Base-by-base conservation (phyloP, 1,284 basidiomycete genomes). In the Athelia psychrophila region DNA sequence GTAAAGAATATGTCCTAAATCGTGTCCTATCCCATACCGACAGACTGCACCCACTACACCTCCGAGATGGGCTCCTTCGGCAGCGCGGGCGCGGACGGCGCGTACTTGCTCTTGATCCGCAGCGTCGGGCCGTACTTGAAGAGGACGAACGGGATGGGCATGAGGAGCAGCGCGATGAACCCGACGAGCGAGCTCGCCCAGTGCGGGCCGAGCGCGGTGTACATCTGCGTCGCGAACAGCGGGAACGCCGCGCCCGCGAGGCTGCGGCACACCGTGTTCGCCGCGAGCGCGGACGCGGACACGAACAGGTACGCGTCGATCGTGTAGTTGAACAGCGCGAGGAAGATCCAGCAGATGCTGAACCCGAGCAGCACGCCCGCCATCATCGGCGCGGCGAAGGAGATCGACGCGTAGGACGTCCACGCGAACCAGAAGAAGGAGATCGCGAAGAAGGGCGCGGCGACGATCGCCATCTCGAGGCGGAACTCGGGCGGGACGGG, bases 371-470 rank as follows among this genome's bases (percentile, higher is more conserved):
- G 51, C 23, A 74, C 53, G 0, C 78, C 78, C 3, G 80, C 69
- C 57, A 80, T 58, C 58, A 85, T 69, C 1, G 86, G 86, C 0
- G 72, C 79, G 75, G 78, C 84, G 56, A 78, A 79, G 0, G 77
- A 77, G 61, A 64, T 53, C 56, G 53, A 54, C 30, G 59, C 44
- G 59, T 48, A 51, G 52, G 46, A 48, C 36, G 51, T 32, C 27
- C 47, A 83, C 64, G 76, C 83, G 59, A 88, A 81, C 84, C 83
- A 83, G 68, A 88, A 88, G 64, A 85, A 83, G 1, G 82, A 77
- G 24, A 76, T 54, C 4, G 82, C 70, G 50, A 85, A 77, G 4
- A 83, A 58, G 0, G 84, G 84, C 0, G 78, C 79, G 2, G 78
- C 80, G 49, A 80, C 61, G 58, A 84, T 68, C 1, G 76, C 74